These are phyloP conservation scores for Arthrobotrys sphaeroides DNA, from an alignment of 2,329 filamentous ascomycete genomes.

Conservation along the genomic window DNA sequence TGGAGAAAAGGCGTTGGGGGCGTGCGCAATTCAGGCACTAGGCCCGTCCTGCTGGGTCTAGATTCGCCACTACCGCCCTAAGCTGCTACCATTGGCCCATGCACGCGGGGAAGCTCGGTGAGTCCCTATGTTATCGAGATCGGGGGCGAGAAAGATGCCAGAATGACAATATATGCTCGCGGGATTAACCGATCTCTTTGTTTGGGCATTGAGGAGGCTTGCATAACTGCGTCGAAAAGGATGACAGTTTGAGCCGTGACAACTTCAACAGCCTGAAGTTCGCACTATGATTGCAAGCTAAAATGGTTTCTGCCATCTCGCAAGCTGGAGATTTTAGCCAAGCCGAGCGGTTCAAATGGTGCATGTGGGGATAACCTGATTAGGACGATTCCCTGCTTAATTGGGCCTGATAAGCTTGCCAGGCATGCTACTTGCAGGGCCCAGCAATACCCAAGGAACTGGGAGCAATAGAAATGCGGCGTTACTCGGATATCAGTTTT, in stretches of 20 bases:
- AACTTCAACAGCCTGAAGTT: neutral
- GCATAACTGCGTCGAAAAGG: neutral
- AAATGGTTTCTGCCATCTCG: neutral
- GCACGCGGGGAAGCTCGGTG: conserved; percentile 15
- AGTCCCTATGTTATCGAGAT: neutral
- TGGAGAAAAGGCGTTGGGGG: neutral
- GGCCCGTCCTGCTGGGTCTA: conserved; percentile 5
- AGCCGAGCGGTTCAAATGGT: neutral
- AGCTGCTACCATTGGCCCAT: neutral
- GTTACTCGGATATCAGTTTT: neutral
- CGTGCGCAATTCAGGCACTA: neutral
- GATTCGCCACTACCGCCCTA: neutral
- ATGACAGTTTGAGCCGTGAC: too few relatives aligned
- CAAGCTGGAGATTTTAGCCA: neutral
- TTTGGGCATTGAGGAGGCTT: neutral
- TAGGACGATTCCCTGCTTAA: conserved; percentile 5
- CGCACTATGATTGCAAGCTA: neutral
- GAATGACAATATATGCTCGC: neutral
- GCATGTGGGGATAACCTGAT: neutral
- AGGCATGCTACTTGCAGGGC: neutral
- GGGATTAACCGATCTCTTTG: neutral
- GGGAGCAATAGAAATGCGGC: conserved; percentile 1
- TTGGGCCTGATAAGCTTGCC: neutral
- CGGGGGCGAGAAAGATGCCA: neutral
- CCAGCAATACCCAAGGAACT: neutral